Evolutionary conservation across 1,139 yeast genomes (phyloP).

Genomic region (Debaryomycetaceae sp.): DNA sequence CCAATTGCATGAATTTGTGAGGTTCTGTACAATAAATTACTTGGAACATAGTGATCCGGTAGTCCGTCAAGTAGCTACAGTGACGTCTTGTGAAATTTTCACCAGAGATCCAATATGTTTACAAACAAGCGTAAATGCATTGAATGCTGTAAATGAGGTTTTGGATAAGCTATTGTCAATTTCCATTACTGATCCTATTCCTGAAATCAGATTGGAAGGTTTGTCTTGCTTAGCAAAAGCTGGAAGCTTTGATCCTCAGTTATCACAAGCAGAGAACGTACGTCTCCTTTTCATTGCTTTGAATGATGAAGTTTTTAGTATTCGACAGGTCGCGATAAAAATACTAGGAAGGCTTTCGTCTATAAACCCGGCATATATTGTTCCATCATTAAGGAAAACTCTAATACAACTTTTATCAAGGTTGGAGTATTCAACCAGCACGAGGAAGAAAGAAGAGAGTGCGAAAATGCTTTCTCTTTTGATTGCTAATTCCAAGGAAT

Average conservation of each 20-base stretch:
- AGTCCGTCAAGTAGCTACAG: constrained; percentile 81
- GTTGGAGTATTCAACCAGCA: constrained; percentile 72
- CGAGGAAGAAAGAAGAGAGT: constrained; percentile 84
- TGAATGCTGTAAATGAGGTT: constrained; percentile 82
- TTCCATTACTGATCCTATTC: constrained; percentile 86
- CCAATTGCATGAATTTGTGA: constrained; percentile 81
- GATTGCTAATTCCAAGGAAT: constrained; percentile 72
- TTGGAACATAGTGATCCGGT: constrained; percentile 76
- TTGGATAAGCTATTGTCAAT: constrained; percentile 75
- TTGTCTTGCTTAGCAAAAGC: constrained; percentile 61
- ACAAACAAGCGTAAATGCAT: constrained; percentile 81
- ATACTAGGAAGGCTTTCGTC: constrained; percentile 81
- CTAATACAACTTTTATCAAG: constrained; percentile 82
- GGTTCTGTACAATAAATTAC: constrained; percentile 77
- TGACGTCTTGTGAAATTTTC: constrained; percentile 80
- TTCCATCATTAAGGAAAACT: constrained; percentile 85
- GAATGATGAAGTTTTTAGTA: constrained; percentile 85
- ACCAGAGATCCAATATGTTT: constrained; percentile 78
- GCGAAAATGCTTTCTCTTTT: constrained; percentile 72
- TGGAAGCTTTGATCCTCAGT: constrained; percentile 79
- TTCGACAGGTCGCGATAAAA: constrained; percentile 75
- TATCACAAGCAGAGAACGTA: constrained; percentile 91
- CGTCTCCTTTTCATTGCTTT: constrained; percentile 80
- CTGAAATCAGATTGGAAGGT: constrained; percentile 81
- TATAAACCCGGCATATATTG: constrained; percentile 92